These are phyloP conservation scores for Zygotorulaspora florentina DNA, from an alignment of 805 yeast genomes.

Conservation along the genomic window DNA sequence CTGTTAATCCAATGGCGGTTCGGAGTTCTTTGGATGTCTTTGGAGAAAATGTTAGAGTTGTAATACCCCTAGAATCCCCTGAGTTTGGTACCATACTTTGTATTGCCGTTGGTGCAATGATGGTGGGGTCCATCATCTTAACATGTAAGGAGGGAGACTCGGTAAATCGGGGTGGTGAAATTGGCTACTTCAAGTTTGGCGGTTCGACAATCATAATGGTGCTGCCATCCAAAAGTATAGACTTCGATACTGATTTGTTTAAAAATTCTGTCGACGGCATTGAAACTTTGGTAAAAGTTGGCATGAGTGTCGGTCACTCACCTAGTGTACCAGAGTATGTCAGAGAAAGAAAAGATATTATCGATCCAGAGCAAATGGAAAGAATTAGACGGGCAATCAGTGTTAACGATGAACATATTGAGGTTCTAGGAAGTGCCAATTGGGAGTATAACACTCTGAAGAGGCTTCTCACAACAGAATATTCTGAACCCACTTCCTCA, in stretches of 20 bases:
- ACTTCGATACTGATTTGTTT: conserved; percentile 69
- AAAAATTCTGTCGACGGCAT: conserved; percentile 62
- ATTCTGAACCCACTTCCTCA: conserved; percentile 5
- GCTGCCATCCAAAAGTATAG: conserved; percentile 47
- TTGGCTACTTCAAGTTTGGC: conserved; percentile 95
- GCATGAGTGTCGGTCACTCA: conserved; percentile 85
- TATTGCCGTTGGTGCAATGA: conserved; percentile 94
- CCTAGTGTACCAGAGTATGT: conserved; percentile 46
- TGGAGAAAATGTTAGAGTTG: conserved; percentile 82
- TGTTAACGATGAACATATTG: conserved; percentile 22
- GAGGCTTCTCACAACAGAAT: conserved; percentile 13
- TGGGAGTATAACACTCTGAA: conserved; percentile 30
- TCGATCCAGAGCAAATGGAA: conserved; percentile 25
- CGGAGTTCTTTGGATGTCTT: conserved; percentile 83
- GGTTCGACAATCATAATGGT: conserved; percentile 81
- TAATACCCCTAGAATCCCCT: conserved; percentile 70
- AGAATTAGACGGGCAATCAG: conserved; percentile 30
- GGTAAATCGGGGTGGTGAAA: conserved; percentile 68
- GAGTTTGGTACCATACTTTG: conserved; percentile 75
- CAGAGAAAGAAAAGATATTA: conserved; percentile 41
- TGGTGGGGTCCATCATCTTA: conserved; percentile 88
- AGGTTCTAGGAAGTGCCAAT: conserved; percentile 18
- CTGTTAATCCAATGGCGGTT: conserved; percentile 97
- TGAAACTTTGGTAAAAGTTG: conserved; percentile 84
- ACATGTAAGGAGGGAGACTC: conserved; percentile 58